Percentiles rank a stretch among this genome's conserved stretches.
These are phyloP conservation scores for Clathrospora elynae DNA, from an alignment of 2,329 filamentous ascomycete species.

Conservation along the genomic window DNA sequence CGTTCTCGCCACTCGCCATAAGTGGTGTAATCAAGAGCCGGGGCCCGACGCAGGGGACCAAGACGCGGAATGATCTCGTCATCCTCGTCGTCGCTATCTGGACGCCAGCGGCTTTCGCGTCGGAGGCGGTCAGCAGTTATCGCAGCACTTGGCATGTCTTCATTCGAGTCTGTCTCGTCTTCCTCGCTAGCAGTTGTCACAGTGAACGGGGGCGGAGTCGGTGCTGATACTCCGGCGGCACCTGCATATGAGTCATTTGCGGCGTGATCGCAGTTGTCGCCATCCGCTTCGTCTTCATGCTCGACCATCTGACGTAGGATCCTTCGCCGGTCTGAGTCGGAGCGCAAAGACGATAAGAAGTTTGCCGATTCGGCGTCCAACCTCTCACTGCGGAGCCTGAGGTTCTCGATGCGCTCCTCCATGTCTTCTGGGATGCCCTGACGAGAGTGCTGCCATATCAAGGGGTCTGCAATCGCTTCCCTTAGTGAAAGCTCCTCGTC, in stretches of 20 bases:
- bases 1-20: conserved; percentile 38
- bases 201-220: conserved; percentile 49
- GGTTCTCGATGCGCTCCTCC: conserved; percentile 35
- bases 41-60: conserved; percentile 30
- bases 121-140: conserved; percentile 49
- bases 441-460: conserved; percentile 39
- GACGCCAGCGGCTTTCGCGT: conserved; percentile 47
- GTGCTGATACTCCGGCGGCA: conserved; percentile 39
- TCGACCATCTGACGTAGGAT: conserved; percentile 22
- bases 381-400: conserved; percentile 27
- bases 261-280: conserved; percentile 42
- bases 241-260: conserved; percentile 26
- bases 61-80: conserved; percentile 37
- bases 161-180: conserved; percentile 43
- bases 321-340: conserved; percentile 17
- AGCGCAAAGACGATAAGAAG: conserved; percentile 17
- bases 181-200: conserved; percentile 47
- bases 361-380: conserved; percentile 15
- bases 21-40: conserved; percentile 29
- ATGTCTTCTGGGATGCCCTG: conserved; percentile 32
- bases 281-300: conserved; percentile 29
- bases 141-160: conserved; percentile 46
- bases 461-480: conserved; percentile 44
- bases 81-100: conserved; percentile 47
- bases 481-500: conserved; percentile 42